These are phyloP conservation scores for Populus pruinosa DNA, from an alignment of 345 rosid genomes.

Conservation along the genomic window DNA sequence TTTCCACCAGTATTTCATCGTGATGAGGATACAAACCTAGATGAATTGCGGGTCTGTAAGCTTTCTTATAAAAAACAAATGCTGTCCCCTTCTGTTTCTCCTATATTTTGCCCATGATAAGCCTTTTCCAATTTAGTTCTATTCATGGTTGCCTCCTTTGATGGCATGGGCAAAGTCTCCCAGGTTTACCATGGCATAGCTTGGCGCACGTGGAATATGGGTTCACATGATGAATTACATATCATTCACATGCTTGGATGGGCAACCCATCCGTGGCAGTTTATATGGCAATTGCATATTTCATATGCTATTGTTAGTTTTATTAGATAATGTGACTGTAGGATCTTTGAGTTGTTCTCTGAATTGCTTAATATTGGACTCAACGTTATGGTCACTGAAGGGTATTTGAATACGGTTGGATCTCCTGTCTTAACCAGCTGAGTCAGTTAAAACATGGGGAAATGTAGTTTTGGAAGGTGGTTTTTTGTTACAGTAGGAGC, in stretches of 20 bases:
- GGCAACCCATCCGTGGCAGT: neutral
- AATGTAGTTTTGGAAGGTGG: neutral
- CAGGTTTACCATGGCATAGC: neutral
- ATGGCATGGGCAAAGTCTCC: neutral
- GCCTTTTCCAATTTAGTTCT: neutral
- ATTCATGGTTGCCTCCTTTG: neutral
- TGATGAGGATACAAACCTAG: constrained; percentile 71
- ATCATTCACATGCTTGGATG: neutral
- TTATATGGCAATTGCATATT: neutral
- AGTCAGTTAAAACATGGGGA: no score
- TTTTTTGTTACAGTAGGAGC: neutral
- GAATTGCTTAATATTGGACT: neutral
- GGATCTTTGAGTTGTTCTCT: neutral
- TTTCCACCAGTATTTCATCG: constrained; percentile 87
- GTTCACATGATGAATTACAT: neutral
- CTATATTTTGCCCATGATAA: neutral
- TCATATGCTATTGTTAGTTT: neutral
- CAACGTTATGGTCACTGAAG: neutral
- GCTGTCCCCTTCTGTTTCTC: neutral
- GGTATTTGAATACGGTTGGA: no score
- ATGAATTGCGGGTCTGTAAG: constrained; percentile 66
- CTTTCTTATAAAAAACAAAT: constrained; percentile 4
- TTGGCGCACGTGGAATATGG: neutral
- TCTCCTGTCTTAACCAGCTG: no score
- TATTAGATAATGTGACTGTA: neutral